These are phyloP conservation scores for Irpex sp. DNA, from an alignment of 1,284 basidiomycete species.

Conservation along the genomic window DNA sequence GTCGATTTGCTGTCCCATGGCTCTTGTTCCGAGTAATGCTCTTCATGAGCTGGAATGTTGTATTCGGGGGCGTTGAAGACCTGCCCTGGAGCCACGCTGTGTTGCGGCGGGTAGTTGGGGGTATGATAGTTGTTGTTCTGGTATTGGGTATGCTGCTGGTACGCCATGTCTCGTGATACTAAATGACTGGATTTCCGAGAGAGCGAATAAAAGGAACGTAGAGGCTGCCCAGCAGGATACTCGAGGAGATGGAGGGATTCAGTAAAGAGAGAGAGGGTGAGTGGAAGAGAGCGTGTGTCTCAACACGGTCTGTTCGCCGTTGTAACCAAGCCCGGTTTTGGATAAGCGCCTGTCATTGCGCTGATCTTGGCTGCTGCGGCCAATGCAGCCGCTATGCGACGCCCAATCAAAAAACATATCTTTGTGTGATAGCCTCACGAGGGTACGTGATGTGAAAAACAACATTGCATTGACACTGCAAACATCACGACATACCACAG, in stretches of 20 bases:
- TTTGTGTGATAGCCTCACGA: too few relatives aligned
- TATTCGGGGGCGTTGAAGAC: conserved; percentile 10
- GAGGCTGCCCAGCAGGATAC: conserved; percentile 4
- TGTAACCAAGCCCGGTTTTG: background rate
- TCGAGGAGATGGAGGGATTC: conserved; percentile 3
- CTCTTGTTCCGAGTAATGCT: conserved; percentile 19
- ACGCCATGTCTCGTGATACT: conserved; percentile 15
- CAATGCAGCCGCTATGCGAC: background rate
- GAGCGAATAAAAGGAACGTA: conserved; percentile 6
- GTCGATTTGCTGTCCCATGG: conserved; percentile 25
- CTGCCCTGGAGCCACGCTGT: conserved; percentile 8
- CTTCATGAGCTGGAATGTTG: conserved; percentile 8
- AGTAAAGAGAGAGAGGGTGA: background rate
- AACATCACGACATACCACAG: background rate
- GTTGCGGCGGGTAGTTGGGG: conserved; percentile 17
- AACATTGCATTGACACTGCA: background rate
- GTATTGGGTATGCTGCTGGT: conserved; percentile 19
- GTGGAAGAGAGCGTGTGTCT: background rate
- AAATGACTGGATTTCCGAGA: background rate
- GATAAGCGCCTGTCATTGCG: background rate
- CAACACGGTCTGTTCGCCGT: background rate
- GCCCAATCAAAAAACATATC: background rate
- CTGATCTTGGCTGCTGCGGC: background rate
- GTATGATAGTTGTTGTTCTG: conserved; percentile 10
- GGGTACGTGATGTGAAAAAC: background rate